Conservation (phyloP, 2,329 filamentous ascomycete genomes). For the Achaetomium macrosporum region DNA sequence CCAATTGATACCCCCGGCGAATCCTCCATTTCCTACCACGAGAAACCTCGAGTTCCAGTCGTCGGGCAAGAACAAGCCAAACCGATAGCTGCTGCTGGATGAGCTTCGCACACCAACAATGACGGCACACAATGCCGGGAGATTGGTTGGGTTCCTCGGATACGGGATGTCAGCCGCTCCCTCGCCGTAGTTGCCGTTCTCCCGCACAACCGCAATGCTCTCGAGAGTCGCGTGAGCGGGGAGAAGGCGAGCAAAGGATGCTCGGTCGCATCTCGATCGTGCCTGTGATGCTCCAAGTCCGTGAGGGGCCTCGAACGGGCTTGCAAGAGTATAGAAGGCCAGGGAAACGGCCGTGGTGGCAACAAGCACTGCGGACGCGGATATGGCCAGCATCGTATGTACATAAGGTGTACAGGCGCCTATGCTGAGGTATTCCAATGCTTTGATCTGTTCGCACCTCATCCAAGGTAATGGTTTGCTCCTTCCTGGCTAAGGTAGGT, state of each 20-base stretch:
- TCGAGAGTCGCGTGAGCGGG: conserved; percentile 16
- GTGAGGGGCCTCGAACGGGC: neutral
- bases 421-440: too few species aligned
- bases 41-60: conserved; percentile 34
- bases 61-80: conserved; percentile 35
- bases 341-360: neutral
- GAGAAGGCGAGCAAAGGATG: conserved; percentile 12
- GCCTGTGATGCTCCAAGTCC: neutral
- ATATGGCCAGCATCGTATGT: neutral
- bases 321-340: neutral
- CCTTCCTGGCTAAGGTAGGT: too few species aligned
- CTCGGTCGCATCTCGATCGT: conserved; percentile 5
- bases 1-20: conserved; percentile 32
- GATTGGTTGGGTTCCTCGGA: conserved; percentile 32
- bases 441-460: too few species aligned
- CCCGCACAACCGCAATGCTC: conserved; percentile 14
- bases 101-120: conserved; percentile 32
- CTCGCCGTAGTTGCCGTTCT: conserved; percentile 33
- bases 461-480: too few species aligned
- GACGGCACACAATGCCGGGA: conserved; percentile 36
- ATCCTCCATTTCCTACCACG: conserved; percentile 35
- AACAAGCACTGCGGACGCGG: neutral
- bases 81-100: conserved; percentile 30
- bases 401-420: too few species aligned
- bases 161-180: conserved; percentile 31